Base-by-base conservation (phyloP, 1,284 basidiomycete species). In the Sanghuangporus sanghuang region DNA sequence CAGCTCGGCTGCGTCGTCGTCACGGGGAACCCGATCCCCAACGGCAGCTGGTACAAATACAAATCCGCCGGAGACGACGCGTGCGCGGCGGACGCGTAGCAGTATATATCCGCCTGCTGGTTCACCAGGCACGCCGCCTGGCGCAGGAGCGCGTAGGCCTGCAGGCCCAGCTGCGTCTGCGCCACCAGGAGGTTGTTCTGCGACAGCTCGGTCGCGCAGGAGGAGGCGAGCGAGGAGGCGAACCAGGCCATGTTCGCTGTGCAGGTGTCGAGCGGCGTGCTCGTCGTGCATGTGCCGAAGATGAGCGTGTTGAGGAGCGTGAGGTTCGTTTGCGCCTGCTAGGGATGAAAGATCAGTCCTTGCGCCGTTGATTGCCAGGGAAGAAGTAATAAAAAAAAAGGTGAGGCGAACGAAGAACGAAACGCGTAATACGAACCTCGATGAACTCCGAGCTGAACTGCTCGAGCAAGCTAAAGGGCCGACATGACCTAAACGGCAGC, bases 211-310 rank as follows among this genome's bases (percentile, higher is more conserved):
- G 72, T 67, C 40, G 74, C 70, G 68, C 90, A 92, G 1, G 75
- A 72, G 0, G 70, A 69, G 68, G 79, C 71, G 11, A 92, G 71
- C 48, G 73, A 68, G 1, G 74, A 71, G 3, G 80, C 79, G 70
- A 87, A 89, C 80, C 81, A 85, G 4, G 67, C 77, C 83, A 92
- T 89, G 68, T 85, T 90, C 23, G 74, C 64, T 14, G 74, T 70
- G 69, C 90, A 92, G 66, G 85, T 78, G 36, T 75, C 76, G 35
- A 74, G 70, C 4, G 73, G 72, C 1, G 74, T 70, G n/a, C 70
- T 75, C 7, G 88, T 89, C 70, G 89, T 89, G 72, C 89, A 92
- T 0, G 87, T 91, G 3, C 88, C 89, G 85, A 86, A 91, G 7
- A 94, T 69, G 40, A 93, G 77, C 2, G 77, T 72, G 70, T 92